Evolutionary conservation across 1,139 yeast genomes (phyloP), one percentile per base, ranked within the genome.

Genomic region (Pichia sp.): DNA sequence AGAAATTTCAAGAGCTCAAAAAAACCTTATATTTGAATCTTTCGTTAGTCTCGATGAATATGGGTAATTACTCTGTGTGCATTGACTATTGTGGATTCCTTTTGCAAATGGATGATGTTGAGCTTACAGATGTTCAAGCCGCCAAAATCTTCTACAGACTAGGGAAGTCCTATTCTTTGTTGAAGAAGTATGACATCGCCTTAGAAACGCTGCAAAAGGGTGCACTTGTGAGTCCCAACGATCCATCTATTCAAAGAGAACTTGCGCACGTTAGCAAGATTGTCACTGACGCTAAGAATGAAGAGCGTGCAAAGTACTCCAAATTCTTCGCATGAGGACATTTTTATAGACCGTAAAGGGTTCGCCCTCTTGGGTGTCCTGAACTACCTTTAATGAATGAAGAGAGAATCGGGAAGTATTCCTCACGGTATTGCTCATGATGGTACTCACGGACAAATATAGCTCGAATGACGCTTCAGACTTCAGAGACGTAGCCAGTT

Each of bases 81-180:
- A 62, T 70, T 6, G 72, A 69, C 41, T 81, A 72, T 51, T 65
- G 78, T 5, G 62, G 68, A 0, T 80, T 63, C 48, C 52, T 80
- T 19, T 50, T 82, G 18, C 88, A 78, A 21, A 59, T 71, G 62
- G 64, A 50, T 4, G 43, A 42, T 16, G 49, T 48, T 18, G 38
- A 39, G 29, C 51, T 62, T 34, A 44, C 59, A 33, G 32, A 48
- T 14, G 27, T 63, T 32, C 88, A 81, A 37, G 59, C 56, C 43
- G 80, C 85, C 1, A 82, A 82, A 54, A 77, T 78, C 0, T 62
- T 66, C 40, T 82, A 67, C 52, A 67, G 93, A 56, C 33, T 54
- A 10, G 88, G 84, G 0, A 60, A 65, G 34, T 69, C 81, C 1
- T 59, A 64, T 26, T 42, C 58, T 1, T 64, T 62, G 5, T 50